Base-by-base conservation (phyloP, 768 basidiomycete genomes). In the Russula compacta region DNA sequence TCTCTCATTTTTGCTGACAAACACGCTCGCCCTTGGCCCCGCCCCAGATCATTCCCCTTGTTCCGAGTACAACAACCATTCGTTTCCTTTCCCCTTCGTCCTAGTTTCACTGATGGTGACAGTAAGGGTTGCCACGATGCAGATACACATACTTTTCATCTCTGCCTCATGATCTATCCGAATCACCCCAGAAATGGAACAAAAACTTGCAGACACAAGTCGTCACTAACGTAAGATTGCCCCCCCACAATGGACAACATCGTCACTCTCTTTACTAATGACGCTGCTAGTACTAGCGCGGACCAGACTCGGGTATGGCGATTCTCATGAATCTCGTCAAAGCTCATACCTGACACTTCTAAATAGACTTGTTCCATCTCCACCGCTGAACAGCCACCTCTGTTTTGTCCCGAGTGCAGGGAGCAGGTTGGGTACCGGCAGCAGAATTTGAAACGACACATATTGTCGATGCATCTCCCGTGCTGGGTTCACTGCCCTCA, bases 1-100 rank as follows among this genome's bases (percentile, higher is more conserved):
- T 70, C 69, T 29, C 70, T 19, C 39, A 19, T 8, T 46, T 38
- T n/a, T 19, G 55, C 40, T 64, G 52, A 58, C 62, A 65, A 59
- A 63, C 40, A n/a, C 36, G 9, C 17, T 47, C 17, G 35, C 15
- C 54, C 54, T 29, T 47, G n/a, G 9, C 35, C 39, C 53, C 7
- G 46, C 35, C 39, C 53, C 7, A 21, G 46, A 35, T 11, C 42
- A 6, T 6, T 33, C 15, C n/a, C 6, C 8, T 2, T 17, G 14
- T 9, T 29, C 48, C 47, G 12, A 40, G 40, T 49, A 49, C 48
- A 49, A 14, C 24, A 29, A 3, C 24, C 3, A 29, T 29, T 29
- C 3, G 24, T 29, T 29, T 29, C 24, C 24, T 29, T 29, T 29
- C 24, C 24, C 24, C 24, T 29, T 29, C 24, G 24, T 29, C 24